Conservation (phyloP, 2,329 filamentous ascomycete genomes). For the Aspergillus quadricinctus region DNA sequence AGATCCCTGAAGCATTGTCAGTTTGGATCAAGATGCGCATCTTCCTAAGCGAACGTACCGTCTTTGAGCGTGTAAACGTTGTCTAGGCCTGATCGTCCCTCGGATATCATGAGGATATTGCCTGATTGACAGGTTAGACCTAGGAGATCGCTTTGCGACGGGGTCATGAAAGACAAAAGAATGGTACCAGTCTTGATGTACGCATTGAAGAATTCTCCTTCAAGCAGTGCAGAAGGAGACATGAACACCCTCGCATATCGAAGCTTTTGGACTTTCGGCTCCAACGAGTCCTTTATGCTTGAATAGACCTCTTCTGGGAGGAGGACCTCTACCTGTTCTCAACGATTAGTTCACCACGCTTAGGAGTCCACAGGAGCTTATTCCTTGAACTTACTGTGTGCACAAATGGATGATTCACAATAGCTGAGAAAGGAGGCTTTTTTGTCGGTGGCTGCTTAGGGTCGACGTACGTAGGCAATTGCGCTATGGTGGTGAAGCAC, state of each 20-base stretch:
- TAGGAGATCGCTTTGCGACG: neutral
- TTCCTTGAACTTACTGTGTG: conserved; percentile 54
- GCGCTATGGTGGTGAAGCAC: conserved; percentile 69
- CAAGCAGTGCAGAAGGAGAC: conserved; percentile 66
- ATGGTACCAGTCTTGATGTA: conserved; percentile 72
- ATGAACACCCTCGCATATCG: conserved; percentile 68
- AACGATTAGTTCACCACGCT: conserved; percentile 41
- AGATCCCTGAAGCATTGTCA: conserved; percentile 49
- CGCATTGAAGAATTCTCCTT: conserved; percentile 72
- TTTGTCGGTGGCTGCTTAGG: conserved; percentile 65
- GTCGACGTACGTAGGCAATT: conserved; percentile 64
- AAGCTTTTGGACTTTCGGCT: conserved; percentile 34
- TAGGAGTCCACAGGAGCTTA: neutral
- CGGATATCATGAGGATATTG: conserved; percentile 76
- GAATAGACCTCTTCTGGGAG: conserved; percentile 62
- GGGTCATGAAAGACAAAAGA: neutral
- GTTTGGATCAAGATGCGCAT: neutral
- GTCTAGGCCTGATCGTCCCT: conserved; percentile 66
- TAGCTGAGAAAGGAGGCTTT: conserved; percentile 69
- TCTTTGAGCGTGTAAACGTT: conserved; percentile 68
- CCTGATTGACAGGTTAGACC: conserved; percentile 46
- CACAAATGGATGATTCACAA: conserved; percentile 62
- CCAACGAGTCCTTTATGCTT: conserved; percentile 51
- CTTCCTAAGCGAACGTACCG: conserved; percentile 47
- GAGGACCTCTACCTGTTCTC: conserved; percentile 56